Percentiles rank a stretch among this genome's conserved stretches.
Conservation (phyloP, 495 filamentous ascomycete genomes). For the Viridothelium virens region DNA sequence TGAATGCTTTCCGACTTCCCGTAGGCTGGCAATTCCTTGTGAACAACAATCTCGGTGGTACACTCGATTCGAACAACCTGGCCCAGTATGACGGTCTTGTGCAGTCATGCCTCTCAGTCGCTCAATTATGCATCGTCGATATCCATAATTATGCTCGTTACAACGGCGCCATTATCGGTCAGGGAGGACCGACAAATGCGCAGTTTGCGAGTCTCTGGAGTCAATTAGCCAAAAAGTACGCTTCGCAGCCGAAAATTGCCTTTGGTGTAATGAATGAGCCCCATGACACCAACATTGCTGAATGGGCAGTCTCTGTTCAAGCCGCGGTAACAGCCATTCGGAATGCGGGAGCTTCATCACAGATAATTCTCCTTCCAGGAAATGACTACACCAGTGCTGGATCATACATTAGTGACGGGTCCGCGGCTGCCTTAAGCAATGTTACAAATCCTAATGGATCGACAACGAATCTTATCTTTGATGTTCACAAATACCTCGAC, state of each 20-base stretch:
- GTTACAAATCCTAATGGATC: constrained; percentile 50
- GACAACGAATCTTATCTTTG: constrained; percentile 48
- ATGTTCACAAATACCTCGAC: constrained; percentile 53
- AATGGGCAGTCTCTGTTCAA: constrained; percentile 49
- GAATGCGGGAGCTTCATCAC: constrained; percentile 47
- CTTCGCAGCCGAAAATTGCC: constrained; percentile 39
- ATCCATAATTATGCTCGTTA: constrained; percentile 55
- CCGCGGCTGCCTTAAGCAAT: constrained; percentile 40
- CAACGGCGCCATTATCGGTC: constrained; percentile 53
- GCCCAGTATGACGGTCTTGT: constrained; percentile 50
- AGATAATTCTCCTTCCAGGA: constrained; percentile 47
- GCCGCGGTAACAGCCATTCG: constrained; percentile 52
- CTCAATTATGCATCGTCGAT: constrained; percentile 50
- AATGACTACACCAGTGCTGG: constrained; percentile 44
- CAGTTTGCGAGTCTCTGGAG: constrained; percentile 52
- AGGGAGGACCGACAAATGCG: constrained; percentile 48
- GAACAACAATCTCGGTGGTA: constrained; percentile 42
- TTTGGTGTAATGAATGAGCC: constrained; percentile 62
- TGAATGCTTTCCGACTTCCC: constrained; percentile 53
- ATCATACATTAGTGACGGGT: constrained; percentile 40
- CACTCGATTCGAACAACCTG: constrained; percentile 42
- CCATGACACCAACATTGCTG: constrained; percentile 39
- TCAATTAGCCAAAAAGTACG: constrained; percentile 51
- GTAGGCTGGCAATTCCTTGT: constrained; percentile 51
- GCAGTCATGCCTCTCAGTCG: constrained; percentile 50